Evolutionary conservation across 805 yeast species (phyloP).

Genomic region (Pichia membranifaciens): DNA sequence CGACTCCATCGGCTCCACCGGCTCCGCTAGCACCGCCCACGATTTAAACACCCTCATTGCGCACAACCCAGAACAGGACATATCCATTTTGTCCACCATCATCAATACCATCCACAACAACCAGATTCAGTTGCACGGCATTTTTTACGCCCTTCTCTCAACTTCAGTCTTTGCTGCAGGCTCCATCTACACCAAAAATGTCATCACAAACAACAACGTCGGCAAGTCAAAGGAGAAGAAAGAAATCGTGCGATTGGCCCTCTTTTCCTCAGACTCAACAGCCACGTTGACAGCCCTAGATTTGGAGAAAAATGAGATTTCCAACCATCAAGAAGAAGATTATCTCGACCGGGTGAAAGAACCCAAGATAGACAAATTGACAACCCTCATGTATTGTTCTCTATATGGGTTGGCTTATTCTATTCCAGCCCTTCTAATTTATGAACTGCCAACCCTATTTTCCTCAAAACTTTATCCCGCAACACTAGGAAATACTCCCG

Average conservation of each 20-base stretch:
- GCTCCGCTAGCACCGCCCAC: no score
- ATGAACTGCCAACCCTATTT: conserved; percentile 44
- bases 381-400: conserved; percentile 76
- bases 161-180: conserved; percentile 77
- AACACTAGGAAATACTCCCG: conserved; percentile 8
- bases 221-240: conserved; percentile 4
- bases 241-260: conserved; percentile 6
- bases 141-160: conserved; percentile 61
- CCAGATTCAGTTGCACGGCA: conserved; percentile 36
- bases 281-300: conserved; percentile 1
- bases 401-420: conserved; percentile 65
- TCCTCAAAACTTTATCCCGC: conserved; percentile 11
- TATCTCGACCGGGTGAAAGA: conserved; percentile 7
- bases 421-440: conserved; percentile 62
- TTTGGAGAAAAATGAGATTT: conserved; percentile 9
- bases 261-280: not conserved
- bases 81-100: not conserved
- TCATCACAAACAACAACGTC: conserved; percentile 43
- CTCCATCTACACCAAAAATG: conserved; percentile 79
- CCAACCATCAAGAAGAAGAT: not conserved
- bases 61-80: no score
- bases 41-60: no score
- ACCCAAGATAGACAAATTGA: conserved; percentile 61
- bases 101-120: not conserved
- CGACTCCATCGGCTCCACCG: not conserved